phyloP scores from a whole-genome alignment of 2,329 filamentous ascomycete species.

The Ilyonectria mors-panacis region DNA sequence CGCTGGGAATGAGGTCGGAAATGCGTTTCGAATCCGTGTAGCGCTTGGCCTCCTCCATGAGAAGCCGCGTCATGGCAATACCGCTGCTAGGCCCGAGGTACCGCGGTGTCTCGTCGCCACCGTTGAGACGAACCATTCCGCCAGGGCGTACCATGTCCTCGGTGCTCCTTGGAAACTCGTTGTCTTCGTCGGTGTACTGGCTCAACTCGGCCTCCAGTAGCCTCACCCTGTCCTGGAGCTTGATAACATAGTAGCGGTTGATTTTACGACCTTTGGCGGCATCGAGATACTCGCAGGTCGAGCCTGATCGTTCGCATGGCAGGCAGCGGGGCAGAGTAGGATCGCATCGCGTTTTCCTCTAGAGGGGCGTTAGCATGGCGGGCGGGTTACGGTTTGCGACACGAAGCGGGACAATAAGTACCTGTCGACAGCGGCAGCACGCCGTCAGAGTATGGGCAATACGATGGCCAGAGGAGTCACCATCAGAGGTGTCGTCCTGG shows the following conservation, averaged over 20 bases:
- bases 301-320: constrained; percentile 92
- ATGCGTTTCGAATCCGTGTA: constrained; percentile 93
- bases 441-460: constrained; percentile 86
- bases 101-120: constrained; percentile 87
- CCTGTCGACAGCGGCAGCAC: constrained; percentile 85
- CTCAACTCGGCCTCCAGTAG: constrained; percentile 86
- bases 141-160: constrained; percentile 91
- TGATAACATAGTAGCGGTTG: constrained; percentile 92
- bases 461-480: constrained; percentile 68
- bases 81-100: constrained; percentile 96
- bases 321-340: constrained; percentile 91
- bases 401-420: constrained; percentile 56
- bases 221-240: constrained; percentile 88
- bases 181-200: constrained; percentile 83
- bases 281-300: constrained; percentile 95
- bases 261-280: constrained; percentile 88
- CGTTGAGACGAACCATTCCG: constrained; percentile 86
- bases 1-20: constrained; percentile 89
- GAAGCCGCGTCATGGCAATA: constrained; percentile 92
- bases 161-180: constrained; percentile 76
- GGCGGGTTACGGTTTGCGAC: constrained; percentile 20
- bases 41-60: constrained; percentile 97
- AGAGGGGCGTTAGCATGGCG: constrained; percentile 32
- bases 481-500: constrained; percentile 62
- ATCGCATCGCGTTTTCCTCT: constrained; percentile 98